Percentiles rank a stretch among this genome's conserved stretches.
phyloP scores from a whole-genome alignment of 2,329 filamentous ascomycete genomes.

The Stenocarpella maydis region DNA sequence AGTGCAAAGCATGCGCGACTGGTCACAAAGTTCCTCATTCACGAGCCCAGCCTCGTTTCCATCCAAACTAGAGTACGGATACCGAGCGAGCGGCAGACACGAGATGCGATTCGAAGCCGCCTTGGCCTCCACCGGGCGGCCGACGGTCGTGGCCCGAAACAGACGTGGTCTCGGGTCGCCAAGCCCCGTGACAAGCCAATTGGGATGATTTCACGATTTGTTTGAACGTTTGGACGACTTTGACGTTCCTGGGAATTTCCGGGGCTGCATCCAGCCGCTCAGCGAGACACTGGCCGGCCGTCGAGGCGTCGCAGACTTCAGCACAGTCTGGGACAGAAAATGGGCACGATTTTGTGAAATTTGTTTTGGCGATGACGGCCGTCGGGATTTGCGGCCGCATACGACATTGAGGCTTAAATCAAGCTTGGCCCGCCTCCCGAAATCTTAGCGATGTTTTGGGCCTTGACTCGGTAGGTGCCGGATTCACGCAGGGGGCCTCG shows the following conservation, averaged over 20 bases:
- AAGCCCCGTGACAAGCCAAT: constrained; percentile 27
- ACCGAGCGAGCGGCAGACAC: neutral
- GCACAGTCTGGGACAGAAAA: constrained; percentile 2
- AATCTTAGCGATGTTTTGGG: constrained; percentile 1
- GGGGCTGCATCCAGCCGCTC: neutral
- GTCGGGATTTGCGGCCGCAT: neutral
- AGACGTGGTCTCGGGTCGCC: constrained; percentile 30
- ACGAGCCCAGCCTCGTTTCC: neutral
- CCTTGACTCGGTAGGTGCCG: constrained; percentile 11
- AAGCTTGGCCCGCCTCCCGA: neutral
- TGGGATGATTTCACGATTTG: constrained; percentile 30
- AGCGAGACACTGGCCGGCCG: neutral
- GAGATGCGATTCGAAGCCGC: constrained; percentile 26
- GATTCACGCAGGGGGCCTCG: neutral
- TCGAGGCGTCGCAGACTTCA: constrained; percentile 22
- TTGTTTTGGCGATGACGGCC: neutral
- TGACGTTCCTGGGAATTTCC: constrained; percentile 12
- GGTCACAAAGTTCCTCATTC: neutral
- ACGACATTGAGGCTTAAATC: neutral
- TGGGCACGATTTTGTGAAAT: neutral
- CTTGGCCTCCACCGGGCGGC: constrained; percentile 1
- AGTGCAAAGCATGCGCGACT: neutral
- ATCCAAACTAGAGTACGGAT: constrained; percentile 12
- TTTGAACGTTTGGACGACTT: constrained; percentile 32
- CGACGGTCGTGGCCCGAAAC: constrained; percentile 26